These are phyloP conservation scores for Ophiocordyceps camponoti-floridani DNA, from an alignment of 2,329 filamentous ascomycete species.

Conservation along the genomic window DNA sequence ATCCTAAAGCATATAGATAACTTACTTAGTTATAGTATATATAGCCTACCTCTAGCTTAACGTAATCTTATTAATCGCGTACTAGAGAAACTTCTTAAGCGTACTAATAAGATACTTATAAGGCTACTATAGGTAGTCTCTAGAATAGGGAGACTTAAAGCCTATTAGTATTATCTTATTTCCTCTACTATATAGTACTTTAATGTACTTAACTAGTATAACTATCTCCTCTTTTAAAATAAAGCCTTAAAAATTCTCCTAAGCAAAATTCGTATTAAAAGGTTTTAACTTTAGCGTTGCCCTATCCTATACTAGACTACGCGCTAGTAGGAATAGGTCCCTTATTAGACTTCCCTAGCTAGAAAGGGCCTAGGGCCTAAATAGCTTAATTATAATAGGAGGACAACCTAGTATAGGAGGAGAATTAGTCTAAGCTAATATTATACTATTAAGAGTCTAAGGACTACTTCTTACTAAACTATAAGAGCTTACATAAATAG, in stretches of 20 bases:
- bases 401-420: too few species aligned
- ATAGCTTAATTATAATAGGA: too few species aligned
- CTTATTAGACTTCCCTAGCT: conserved; percentile 39
- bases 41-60: conserved; percentile 35
- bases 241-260: conserved; percentile 41
- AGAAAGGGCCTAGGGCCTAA: too few species aligned
- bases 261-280: conserved; percentile 18
- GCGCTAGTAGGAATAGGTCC: conserved; percentile 41
- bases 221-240: conserved; percentile 43
- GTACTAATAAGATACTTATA: conserved; percentile 50
- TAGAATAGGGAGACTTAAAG: conserved; percentile 37
- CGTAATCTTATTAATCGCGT: conserved; percentile 35
- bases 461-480: too few species aligned
- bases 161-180: background rate
- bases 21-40: conserved; percentile 28
- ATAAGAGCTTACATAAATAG: too few species aligned
- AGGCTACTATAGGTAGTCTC: too few species aligned
- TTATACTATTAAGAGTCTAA: too few species aligned
- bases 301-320: conserved; percentile 36
- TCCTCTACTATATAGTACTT: conserved; percentile 23
- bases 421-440: too few species aligned
- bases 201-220: conserved; percentile 45
- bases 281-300: conserved; percentile 21
- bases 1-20: conserved; percentile 26
- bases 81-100: conserved; percentile 45